Conservation (phyloP, 1,139 yeast species). For the Pichia sp. region DNA sequence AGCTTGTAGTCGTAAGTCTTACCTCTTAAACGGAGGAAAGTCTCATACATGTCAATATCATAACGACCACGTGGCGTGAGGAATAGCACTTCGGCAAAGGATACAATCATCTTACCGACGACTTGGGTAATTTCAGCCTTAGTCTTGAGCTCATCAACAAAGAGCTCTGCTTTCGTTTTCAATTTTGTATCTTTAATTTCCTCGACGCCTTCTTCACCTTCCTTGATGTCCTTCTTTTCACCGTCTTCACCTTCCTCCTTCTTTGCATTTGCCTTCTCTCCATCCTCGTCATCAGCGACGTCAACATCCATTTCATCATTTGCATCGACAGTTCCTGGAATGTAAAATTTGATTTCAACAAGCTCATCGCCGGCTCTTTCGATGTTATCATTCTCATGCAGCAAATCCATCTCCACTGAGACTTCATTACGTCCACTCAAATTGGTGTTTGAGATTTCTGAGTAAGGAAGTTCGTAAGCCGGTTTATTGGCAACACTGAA, state of each 20-base stretch:
- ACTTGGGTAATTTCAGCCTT: constrained; percentile 96
- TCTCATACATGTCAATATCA: constrained; percentile 90
- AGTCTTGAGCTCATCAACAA: constrained; percentile 87
- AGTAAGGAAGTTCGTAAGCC: constrained; percentile 83
- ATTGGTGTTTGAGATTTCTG: constrained; percentile 77
- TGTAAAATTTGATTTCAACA: constrained; percentile 87
- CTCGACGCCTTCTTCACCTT: constrained; percentile 14
- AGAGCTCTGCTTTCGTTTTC: constrained; percentile 71
- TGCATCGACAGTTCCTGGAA: constrained; percentile 70
- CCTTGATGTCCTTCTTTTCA: constrained; percentile 31
- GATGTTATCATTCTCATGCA: constrained; percentile 38
- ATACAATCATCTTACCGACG: constrained; percentile 94
- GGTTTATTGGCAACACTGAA: constrained; percentile 87
- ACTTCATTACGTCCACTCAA: constrained; percentile 91
- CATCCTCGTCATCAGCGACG: constrained; percentile 21
- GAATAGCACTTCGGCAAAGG: constrained; percentile 85
- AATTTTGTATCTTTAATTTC: constrained; percentile 16
- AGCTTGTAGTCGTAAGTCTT: constrained; percentile 96
- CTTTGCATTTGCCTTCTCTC: constrained; percentile 15
- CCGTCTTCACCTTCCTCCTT: constrained; percentile 36
- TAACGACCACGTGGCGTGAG: constrained; percentile 98
- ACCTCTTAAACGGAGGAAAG: constrained; percentile 87
- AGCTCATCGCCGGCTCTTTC: constrained; percentile 86
- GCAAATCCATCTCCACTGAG: constrained; percentile 74
- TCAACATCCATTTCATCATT: constrained; percentile 24